A percentile compares a stretch with the other conserved stretches of the same genome.
phyloP scores from a whole-genome alignment of 106 monocot species.

The Platanthera zijinensis region DNA sequence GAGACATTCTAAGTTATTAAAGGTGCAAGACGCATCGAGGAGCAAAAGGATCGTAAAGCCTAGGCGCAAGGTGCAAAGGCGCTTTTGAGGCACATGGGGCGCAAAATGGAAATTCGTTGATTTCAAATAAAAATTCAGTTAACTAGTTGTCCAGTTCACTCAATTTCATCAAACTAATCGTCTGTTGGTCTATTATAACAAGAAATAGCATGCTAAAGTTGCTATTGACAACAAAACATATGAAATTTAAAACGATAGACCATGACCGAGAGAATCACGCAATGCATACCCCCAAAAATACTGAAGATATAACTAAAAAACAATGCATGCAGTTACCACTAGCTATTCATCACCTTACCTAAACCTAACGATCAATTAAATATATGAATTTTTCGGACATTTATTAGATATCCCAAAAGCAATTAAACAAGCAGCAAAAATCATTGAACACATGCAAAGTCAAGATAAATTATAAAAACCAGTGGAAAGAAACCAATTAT shows the following conservation, averaged over 20 bases:
- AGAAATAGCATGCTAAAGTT: not conserved
- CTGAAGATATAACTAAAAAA: too few species aligned
- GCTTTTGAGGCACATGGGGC: too few species aligned
- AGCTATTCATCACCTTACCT: not conserved
- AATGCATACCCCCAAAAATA: not conserved
- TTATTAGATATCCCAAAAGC: not conserved
- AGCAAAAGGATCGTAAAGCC: too few species aligned
- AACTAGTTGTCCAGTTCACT: not conserved
- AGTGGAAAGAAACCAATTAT: not conserved
- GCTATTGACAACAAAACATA: not conserved
- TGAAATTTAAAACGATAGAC: not conserved
- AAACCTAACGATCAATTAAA: conserved; percentile 1
- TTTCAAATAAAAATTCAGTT: too few species aligned
- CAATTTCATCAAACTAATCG: not conserved
- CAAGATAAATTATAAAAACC: not conserved
- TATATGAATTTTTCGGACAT: not conserved
- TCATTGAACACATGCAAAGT: not conserved
- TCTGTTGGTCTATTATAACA: not conserved
- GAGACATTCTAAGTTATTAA: too few species aligned
- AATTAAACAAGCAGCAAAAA: not conserved
- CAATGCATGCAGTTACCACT: too few species aligned
- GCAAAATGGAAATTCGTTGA: too few species aligned
- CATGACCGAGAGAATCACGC: not conserved
- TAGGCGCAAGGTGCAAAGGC: too few species aligned
- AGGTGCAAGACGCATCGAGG: too few species aligned